These are phyloP conservation scores for Bryoglossum gracile DNA, from an alignment of 495 filamentous ascomycete genomes.

Conservation along the genomic window DNA sequence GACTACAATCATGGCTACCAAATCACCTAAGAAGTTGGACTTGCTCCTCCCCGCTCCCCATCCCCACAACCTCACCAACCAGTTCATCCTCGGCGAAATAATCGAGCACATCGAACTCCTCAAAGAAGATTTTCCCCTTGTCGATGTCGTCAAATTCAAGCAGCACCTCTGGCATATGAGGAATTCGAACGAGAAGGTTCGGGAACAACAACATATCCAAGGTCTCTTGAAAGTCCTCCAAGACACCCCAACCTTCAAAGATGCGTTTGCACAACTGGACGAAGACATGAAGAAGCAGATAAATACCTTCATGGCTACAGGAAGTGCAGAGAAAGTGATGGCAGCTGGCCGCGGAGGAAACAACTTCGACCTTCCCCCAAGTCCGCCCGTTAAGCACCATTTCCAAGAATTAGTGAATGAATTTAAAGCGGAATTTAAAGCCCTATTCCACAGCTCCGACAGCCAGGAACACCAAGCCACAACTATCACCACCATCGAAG, in stretches of 20 bases:
- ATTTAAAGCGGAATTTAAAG: background rate
- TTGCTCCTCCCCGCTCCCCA: conserved; percentile 5
- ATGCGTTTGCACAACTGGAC: conserved; percentile 10
- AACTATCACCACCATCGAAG: no score
- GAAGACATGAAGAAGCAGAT: conserved; percentile 6
- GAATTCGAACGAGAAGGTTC: conserved; percentile 10
- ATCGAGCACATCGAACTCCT: conserved; percentile 13
- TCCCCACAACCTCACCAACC: conserved; percentile 8
- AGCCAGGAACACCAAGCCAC: no score
- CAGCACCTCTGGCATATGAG: conserved; percentile 12
- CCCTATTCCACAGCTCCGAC: no score
- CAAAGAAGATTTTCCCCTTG: conserved; percentile 8
- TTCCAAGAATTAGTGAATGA: conserved; percentile 2
- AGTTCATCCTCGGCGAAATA: conserved; percentile 15
- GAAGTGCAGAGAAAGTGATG: background rate
- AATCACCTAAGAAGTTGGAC: background rate
- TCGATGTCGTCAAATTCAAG: conserved; percentile 5
- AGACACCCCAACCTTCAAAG: conserved; percentile 1
- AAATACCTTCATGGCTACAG: conserved; percentile 3
- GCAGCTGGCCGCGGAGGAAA: conserved; percentile 1
- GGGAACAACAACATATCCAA: conserved; percentile 7
- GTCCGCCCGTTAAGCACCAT: conserved; percentile 11
- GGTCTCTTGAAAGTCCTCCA: conserved; percentile 14
- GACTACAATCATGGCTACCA: conserved; percentile 1
- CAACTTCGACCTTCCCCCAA: conserved; percentile 2